Evolutionary conservation across 257 asterid genomes (phyloP), one percentile per base, ranked within the genome.

Genomic region (Petrea volubilis): DNA sequence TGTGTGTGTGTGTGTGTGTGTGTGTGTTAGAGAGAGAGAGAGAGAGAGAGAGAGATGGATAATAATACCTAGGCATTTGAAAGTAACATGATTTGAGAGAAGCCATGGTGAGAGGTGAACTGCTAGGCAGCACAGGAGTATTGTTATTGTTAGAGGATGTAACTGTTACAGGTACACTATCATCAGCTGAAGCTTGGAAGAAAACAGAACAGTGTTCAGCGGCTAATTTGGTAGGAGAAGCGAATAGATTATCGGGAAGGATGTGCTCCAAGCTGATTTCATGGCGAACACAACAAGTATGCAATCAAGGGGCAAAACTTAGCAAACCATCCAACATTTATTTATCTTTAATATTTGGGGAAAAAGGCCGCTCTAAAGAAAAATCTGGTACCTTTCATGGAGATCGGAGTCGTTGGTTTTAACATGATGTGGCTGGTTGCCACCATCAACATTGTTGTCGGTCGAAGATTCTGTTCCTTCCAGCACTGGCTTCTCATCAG

Each of bases 161-260:
- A 41, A 5, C 62, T 38, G 74, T 71, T 24, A 56, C 55, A 13
- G 79, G 44, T 55, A 67, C 33, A 61, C n/a, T 67, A 13, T 65
- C 80, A 50, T 68, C 76, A 13, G 79, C 64, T 74, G 77, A 69
- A 68, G 81, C 66, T 49, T 68, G 59, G 34, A 56, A 53, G 66
- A 81, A 74, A 67, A 56, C 55, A 1, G 84, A 62, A 14, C 58
- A 72, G 18, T 38, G 64, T 33, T 85, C 87, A 49, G 83, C 81
- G 43, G 80, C 81, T 4, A 80, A 70, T 78, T 87, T 90, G 12
- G 91, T 84, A 15, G 97, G 96, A 70, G 94, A 92, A 56, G 94
- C 80, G 44, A 92, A 88, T 7, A 92, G 89, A 73, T 84, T 87
- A 65, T 89, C 97, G 0, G 96, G 96, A 71, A 92, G 92, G 61